Evolutionary conservation across 2,329 filamentous ascomycete genomes (phyloP).

Genomic region (Apiospora hydei): DNA sequence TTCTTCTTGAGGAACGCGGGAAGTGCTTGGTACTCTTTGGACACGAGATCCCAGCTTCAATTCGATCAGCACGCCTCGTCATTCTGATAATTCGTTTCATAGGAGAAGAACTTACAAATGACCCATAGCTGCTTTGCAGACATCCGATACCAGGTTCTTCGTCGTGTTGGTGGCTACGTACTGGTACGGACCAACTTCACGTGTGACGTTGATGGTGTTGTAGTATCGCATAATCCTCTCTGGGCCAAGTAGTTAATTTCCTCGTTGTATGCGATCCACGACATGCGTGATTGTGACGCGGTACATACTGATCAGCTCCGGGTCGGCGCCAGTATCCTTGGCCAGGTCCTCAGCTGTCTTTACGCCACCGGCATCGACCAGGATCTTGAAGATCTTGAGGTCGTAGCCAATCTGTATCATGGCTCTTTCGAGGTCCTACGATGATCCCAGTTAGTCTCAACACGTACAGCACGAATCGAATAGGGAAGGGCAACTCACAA

Average conservation of each 20-base stretch:
- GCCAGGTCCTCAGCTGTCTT: background rate
- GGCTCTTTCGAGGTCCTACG: background rate
- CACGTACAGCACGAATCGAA: too few relatives aligned
- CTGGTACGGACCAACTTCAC: background rate
- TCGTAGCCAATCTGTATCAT: slow-evolving; percentile 5
- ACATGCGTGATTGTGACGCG: background rate
- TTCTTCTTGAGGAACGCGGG: background rate
- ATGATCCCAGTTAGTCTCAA: too few relatives aligned
- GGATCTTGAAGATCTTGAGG: background rate
- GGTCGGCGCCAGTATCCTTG: background rate
- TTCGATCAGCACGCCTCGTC: background rate
- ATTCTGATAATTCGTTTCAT: too few relatives aligned
- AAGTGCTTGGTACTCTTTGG: background rate
- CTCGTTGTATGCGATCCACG: background rate
- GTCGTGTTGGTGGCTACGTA: background rate
- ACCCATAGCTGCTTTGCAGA: background rate
- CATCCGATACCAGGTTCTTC: background rate
- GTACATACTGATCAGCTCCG: background rate
- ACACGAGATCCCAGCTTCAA: background rate
- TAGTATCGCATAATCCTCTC: background rate
- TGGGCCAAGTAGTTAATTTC: background rate
- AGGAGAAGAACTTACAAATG: background rate
- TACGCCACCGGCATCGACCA: background rate
- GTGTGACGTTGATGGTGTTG: slow-evolving; percentile 5
- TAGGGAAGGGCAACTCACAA: too few relatives aligned